A percentile compares a stretch with the other conserved stretches of the same genome.
phyloP scores from a whole-genome alignment of 345 rosid genomes.

The Brassica rapa region DNA sequence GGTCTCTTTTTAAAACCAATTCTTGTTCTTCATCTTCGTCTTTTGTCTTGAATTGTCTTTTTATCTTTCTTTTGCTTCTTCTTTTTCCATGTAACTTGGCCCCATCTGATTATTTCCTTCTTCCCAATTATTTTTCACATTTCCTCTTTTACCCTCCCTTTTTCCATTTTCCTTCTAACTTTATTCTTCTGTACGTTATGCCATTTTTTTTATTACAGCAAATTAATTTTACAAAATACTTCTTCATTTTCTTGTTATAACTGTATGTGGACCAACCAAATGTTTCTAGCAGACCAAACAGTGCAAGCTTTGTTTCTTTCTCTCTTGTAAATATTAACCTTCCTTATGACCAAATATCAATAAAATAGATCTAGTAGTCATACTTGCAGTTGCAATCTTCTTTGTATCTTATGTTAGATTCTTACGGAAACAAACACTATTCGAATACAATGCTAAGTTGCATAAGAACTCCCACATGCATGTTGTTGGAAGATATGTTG shows the following conservation, averaged over 20 bases:
- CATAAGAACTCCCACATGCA: neutral
- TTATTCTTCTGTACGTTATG: conserved; percentile 39
- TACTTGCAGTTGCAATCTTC: neutral
- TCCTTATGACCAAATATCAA: neutral
- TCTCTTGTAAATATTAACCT: neutral
- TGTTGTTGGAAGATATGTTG: neutral
- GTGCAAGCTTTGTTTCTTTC: neutral
- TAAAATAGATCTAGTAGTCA: neutral
- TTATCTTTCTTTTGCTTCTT: conserved; percentile 44
- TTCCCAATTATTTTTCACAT: conserved; percentile 29
- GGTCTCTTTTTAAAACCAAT: conserved; percentile 12
- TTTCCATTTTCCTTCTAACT: neutral
- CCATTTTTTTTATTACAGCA: conserved; percentile 17
- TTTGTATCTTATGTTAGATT: neutral
- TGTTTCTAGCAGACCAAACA: neutral
- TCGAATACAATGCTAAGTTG: neutral
- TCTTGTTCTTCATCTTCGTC: neutral
- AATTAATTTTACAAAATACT: too few species aligned
- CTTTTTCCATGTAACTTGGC: conserved; percentile 53
- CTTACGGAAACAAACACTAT: neutral
- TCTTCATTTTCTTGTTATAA: neutral
- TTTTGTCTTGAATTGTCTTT: conserved; percentile 20
- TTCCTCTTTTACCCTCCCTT: conserved; percentile 23
- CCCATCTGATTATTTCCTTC: conserved; percentile 44
- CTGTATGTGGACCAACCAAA: neutral